Evolutionary conservation across 2,329 filamentous ascomycete genomes (phyloP), one percentile per base, ranked within the genome.

Genomic region (Phialocephala sp.): DNA sequence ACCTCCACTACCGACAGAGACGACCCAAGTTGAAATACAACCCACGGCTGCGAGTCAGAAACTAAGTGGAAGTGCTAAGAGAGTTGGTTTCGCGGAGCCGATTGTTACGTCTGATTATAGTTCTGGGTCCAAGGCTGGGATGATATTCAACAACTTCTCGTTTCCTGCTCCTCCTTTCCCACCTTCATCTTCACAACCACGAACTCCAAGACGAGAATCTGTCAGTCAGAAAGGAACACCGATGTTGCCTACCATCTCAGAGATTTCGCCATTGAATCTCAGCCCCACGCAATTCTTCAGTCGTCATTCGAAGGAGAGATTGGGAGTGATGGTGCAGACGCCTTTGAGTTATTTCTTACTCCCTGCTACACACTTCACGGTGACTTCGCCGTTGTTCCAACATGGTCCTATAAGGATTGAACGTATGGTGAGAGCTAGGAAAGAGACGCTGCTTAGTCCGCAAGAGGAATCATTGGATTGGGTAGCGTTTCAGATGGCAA

Each of bases 401-500:
- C 87, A 89, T 68, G 87, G 86, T 0, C 81, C 81, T 2, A 86
- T 89, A 67, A 80, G 84, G 2, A 75, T 88, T 18, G 68, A 58
- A 73, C 80, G 60, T 83, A 82, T 70, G 75, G n/a, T 27, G 8
- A 57, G 54, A 8, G 79, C 2, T 81, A 85, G 59, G 72, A 81
- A 8, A 69, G 75, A 24, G 32, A 68, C 55, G 50, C 63, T 45
- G 2, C 59, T 14, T 1, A 64, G 54, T 18, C 63, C 45, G 32
- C 63, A 66, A 36, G 85, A 86, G 59, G 84, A 84, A 57, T 82
- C 79, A 9, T 75, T 89, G 3, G 86, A 89, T 78, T 89, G 86
- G 86, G 87, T 84, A 6, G 86, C 86, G 3, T 89, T 88, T 73
- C 87, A 89, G 75, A 87, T 88, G 82, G 86, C 87, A 18, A 87